Base-by-base conservation (phyloP, 768 basidiomycete genomes). In the Mycena indigotica region DNA sequence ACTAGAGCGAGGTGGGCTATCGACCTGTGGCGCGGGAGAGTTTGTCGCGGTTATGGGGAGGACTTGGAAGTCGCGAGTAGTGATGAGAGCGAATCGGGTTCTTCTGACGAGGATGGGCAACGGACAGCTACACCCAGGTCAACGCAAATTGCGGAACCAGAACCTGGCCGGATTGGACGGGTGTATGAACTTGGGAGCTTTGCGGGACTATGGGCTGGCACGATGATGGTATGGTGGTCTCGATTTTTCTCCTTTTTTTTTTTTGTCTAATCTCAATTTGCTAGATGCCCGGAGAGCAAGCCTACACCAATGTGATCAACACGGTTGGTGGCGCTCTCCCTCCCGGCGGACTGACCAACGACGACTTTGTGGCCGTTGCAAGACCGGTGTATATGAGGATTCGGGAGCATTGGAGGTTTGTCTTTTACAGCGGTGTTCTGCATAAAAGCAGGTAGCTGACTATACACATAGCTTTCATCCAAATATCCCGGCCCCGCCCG, bases 171-270 rank as follows among this genome's bases (percentile, higher is more conserved):
- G 3, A 32, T 50, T 4, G 55, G 52, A 29, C 56, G 53, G 8
- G 60, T 62, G 16, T 81, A 82, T 65, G 72, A 72, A 3, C 73
- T 71, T 6, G 83, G 83, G 24, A 62, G 73, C 4, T 67, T 83
- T 45, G 66, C 60, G 39, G 83, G 82, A 6, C 69, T 79, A 17
- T 84, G 79, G 77, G 72, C 77, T 52, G 82, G 83, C 16, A 72
- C 77, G 12, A 73, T 81, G 70, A 60, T 80, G 77, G 59, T 60
- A 25, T 2, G 51, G 56, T n/a, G 26, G 17, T 4, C 28, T 23
- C 5, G 28, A 8, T n/a, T n/a, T n/a, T n/a, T n/a, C n/a, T n/a
- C n/a, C n/a, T n/a, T n/a, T n/a, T 49, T n/a, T 48, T n/a, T 23
- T 4, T 49, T 52, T 16, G 30, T 46, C 45, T 41, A 17, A 10